These are phyloP conservation scores for Calvatia gigantea DNA, from an alignment of 768 basidiomycete species.

Conservation along the genomic window DNA sequence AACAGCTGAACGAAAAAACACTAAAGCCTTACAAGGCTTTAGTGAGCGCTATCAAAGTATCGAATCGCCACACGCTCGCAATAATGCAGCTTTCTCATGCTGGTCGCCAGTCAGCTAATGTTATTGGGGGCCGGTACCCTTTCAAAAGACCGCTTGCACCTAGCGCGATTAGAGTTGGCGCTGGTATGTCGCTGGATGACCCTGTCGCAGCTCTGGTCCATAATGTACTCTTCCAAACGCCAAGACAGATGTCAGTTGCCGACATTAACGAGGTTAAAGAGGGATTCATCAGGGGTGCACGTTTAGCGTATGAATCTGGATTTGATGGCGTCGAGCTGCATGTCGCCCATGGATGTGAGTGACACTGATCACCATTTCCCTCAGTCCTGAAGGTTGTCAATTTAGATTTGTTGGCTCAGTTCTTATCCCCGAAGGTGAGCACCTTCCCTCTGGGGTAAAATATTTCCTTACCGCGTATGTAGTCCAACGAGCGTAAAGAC, in stretches of 20 bases:
- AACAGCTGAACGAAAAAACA: conserved; percentile 34
- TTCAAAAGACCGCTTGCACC: conserved; percentile 68
- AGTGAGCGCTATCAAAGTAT: conserved; percentile 47
- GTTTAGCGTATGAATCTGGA: conserved; percentile 58
- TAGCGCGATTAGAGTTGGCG: conserved; percentile 53
- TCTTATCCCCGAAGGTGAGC: conserved; percentile 67
- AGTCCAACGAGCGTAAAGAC: conserved; percentile 53
- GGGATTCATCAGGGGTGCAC: conserved; percentile 65
- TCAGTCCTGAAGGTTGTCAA: background rate
- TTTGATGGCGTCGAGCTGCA: conserved; percentile 90
- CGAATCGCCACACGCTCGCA: conserved; percentile 37
- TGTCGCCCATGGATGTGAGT: conserved; percentile 81
- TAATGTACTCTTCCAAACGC: conserved; percentile 57
- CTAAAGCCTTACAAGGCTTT: conserved; percentile 49
- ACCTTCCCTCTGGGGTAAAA: background rate
- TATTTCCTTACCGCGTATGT: background rate
- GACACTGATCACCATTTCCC: background rate
- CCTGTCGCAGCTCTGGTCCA: conserved; percentile 38
- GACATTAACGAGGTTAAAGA: conserved; percentile 64
- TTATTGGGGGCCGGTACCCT: conserved; percentile 64
- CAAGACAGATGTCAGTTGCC: conserved; percentile 47
- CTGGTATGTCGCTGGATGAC: conserved; percentile 15
- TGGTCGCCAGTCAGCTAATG: conserved; percentile 77
- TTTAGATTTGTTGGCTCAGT: conserved; percentile 75
- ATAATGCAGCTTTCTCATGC: conserved; percentile 84